These are phyloP conservation scores for Endogone sp. DNA, from an alignment of 192 early-diverging fungal species.

Conservation along the genomic window DNA sequence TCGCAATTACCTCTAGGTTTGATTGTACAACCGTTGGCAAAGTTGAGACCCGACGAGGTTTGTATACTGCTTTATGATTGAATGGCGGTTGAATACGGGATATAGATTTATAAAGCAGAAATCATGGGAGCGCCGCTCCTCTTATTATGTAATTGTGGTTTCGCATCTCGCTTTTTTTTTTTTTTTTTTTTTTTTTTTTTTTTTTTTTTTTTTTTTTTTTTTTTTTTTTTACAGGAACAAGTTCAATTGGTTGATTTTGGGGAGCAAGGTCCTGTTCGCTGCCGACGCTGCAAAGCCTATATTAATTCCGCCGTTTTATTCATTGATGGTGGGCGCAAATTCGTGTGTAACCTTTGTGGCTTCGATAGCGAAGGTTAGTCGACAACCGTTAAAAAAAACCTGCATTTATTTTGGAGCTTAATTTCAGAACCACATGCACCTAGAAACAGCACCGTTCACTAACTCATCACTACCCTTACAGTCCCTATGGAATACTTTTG, in stretches of 20 bases:
- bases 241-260: constrained; percentile 83
- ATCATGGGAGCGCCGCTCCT: no score
- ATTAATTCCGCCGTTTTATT: constrained; percentile 89
- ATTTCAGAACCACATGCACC: no score
- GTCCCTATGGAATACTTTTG: constrained; percentile 89
- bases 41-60: constrained; percentile 66
- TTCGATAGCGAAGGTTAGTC: constrained; percentile 74
- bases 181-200: not conserved
- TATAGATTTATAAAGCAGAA: not conserved
- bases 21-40: constrained; percentile 89
- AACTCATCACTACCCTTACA: constrained; percentile 4
- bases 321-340: constrained; percentile 86
- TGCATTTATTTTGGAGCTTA: no score
- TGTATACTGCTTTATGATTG: constrained; percentile 11
- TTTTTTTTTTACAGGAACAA: constrained; percentile 34
- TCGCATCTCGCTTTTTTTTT: no score
- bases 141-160: no score
- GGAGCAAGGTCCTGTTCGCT: constrained; percentile 82
- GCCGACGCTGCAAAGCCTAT: constrained; percentile 89
- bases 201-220: not conserved
- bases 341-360: constrained; percentile 91
- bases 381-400: not conserved
- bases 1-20: constrained; percentile 85
- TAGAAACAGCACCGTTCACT: not conserved
- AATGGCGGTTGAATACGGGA: not conserved